phyloP scores from a whole-genome alignment of 176 grass and related monocot genomes.

The Triticum urartu region DNA sequence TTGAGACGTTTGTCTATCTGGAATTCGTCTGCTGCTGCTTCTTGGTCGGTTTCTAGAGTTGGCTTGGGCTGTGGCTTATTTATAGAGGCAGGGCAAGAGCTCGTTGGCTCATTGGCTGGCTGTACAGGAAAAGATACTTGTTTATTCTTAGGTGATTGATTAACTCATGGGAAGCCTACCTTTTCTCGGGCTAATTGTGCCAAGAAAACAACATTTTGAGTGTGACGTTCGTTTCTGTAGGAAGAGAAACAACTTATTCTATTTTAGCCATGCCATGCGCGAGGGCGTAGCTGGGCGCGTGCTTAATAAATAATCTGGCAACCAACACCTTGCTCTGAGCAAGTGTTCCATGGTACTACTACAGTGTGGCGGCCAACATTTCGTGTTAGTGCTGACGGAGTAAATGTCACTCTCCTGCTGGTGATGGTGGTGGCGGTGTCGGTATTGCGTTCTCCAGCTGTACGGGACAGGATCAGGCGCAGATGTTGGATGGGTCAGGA shows the following conservation, averaged over 20 bases:
- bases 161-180: neutral
- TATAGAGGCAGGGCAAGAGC: slow-evolving; percentile 21
- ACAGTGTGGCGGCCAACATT: neutral
- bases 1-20: neutral
- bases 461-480: neutral
- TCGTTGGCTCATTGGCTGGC: neutral
- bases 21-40: neutral
- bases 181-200: neutral
- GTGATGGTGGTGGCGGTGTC: neutral
- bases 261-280: neutral
- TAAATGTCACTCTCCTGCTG: neutral
- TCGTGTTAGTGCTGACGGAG: neutral
- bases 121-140: neutral
- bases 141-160: neutral
- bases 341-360: neutral
- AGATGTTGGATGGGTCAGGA: neutral
- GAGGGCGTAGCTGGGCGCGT: neutral
- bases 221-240: neutral
- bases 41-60: neutral
- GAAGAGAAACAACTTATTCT: neutral
- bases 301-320: neutral
- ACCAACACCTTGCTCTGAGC: neutral
- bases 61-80: slow-evolving; percentile 15
- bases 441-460: neutral
- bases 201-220: neutral